Evolutionary conservation across 2,329 filamentous ascomycete genomes (phyloP), one percentile per base, ranked within the genome.

Genomic region (Xylaria sp.): DNA sequence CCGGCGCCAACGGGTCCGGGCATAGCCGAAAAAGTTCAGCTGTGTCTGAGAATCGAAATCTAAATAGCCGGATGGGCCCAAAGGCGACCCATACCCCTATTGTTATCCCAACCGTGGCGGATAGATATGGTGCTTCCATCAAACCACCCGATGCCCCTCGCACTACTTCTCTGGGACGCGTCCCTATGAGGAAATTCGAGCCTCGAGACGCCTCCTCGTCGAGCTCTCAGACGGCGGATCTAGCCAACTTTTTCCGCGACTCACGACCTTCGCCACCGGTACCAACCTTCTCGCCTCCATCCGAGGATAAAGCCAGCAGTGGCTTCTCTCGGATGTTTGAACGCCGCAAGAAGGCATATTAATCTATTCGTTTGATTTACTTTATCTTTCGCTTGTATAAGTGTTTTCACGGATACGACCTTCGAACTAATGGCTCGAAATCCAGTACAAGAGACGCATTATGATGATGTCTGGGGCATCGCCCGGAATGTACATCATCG

Each of bases 181-280:
- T 85, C 11, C 81, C 84, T 1, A 87, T 86, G 84, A 90, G 86
- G 80, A 86, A 80, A 73, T 90, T 86, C 74, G 86, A 88, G 76
- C 84, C 87, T 2, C 83, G 87, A 54, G 87, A 89, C 4, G 80
- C 86, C 3, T 79, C 81, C 42, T 76, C 78, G n/a, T 72, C 78
- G 3, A 79, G 78, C 6, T 80, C 79, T n/a, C 79, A 81, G 54
- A 93, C 90, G 2, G 86, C 87, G 20, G 92, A 93, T 59, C 80
- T 95, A 53, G 92, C 92, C 0, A 88, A 89, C 60, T 95, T 95
- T 77, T 81, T 96, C 38, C 87, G 86, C 62, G 88, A 89, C 74
- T 92, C 90, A 15, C 89, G 85, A 40, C 91, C 92, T 3, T 89
- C 90, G 1, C 83, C 84, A 15, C 71, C 79, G 28, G 71, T 77